Base-by-base conservation (phyloP, 2,329 filamentous ascomycete species). In the Neurospora crassa region DNA sequence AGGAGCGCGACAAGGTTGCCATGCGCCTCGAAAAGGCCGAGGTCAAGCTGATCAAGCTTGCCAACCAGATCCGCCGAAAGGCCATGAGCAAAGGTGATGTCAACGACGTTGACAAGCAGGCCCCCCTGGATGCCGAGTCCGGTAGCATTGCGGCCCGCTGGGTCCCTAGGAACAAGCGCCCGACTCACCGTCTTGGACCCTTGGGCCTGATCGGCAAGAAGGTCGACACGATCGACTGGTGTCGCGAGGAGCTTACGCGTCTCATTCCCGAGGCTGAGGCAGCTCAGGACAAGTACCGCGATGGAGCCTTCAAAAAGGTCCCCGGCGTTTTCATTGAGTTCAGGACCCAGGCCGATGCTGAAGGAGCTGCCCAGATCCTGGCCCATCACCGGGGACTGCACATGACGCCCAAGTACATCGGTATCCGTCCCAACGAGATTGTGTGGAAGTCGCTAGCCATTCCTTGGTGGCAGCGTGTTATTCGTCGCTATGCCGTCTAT, bases 151-250 rank as follows among this genome's bases (percentile, higher is more conserved):
- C 92, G 14, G 88, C 90, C 16, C 90, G 90, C 74, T 97, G 92
- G 90, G 83, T 97, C 47, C 85, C 89, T 18, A 83, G 84, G 11
- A 91, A 92, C 80, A 86, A 93, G 76, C 88, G 94, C 63, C 94
- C 94, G 1, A 90, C 91, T 1, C 94, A 97, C 78, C 87, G 87
- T 69, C 83, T 90, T 70, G 92, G 91, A 79, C 84, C 86, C 6
- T 80, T 96, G 29, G 88, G 87, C 18, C 84, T 92, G 67, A 87
- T 94, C 75, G 92, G 94, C 75, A 90, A 93, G 78, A 96, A 97
- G 80, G 94, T 97, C 18, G 96, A 99, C 81, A 96, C 94, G 0
- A 97, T 99, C 80, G 89, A 95, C 73, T 97, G 92, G 91, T 92
- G 90, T 74, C 91, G 96, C 69, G 84, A 86, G 1, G 91, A 96